These are phyloP conservation scores for Lachnellula occidentalis DNA, from an alignment of 2,329 filamentous ascomycete genomes.

Conservation along the genomic window DNA sequence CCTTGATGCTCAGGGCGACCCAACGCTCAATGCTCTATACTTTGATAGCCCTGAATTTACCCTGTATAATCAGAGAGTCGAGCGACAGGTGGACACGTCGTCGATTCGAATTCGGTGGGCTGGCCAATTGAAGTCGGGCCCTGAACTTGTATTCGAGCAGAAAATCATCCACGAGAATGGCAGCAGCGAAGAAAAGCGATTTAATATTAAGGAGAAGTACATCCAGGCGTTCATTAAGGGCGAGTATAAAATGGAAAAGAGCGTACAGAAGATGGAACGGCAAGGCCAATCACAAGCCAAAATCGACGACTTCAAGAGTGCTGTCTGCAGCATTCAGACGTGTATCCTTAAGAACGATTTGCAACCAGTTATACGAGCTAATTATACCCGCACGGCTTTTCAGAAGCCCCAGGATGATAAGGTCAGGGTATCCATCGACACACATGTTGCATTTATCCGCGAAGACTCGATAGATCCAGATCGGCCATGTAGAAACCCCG, in stretches of 20 bases:
- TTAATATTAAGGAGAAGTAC: slow-evolving; percentile 91
- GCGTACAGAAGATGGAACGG: slow-evolving; percentile 77
- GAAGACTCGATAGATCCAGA: slow-evolving; percentile 71
- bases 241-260: slow-evolving; percentile 89
- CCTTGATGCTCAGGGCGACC: slow-evolving; percentile 73
- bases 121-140: slow-evolving; percentile 71
- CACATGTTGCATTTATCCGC: slow-evolving; percentile 80
- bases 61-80: slow-evolving; percentile 81
- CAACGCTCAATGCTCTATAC: slow-evolving; percentile 90
- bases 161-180: slow-evolving; percentile 77
- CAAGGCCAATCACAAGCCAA: slow-evolving; percentile 62
- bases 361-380: slow-evolving; percentile 81
- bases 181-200: slow-evolving; percentile 70
- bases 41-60: slow-evolving; percentile 86
- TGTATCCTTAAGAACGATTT: slow-evolving; percentile 75
- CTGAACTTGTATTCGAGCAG: slow-evolving; percentile 82
- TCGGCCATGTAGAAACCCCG: slow-evolving; percentile 82
- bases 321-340: slow-evolving; percentile 70
- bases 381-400: slow-evolving; percentile 91
- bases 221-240: slow-evolving; percentile 80
- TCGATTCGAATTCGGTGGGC: slow-evolving; percentile 90
- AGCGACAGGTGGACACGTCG: slow-evolving; percentile 66
- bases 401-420: slow-evolving; percentile 91
- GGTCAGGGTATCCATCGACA: slow-evolving; percentile 89
- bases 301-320: slow-evolving; percentile 63